phyloP scores from a whole-genome alignment of 768 basidiomycete species.

The Amanita inopinata region DNA sequence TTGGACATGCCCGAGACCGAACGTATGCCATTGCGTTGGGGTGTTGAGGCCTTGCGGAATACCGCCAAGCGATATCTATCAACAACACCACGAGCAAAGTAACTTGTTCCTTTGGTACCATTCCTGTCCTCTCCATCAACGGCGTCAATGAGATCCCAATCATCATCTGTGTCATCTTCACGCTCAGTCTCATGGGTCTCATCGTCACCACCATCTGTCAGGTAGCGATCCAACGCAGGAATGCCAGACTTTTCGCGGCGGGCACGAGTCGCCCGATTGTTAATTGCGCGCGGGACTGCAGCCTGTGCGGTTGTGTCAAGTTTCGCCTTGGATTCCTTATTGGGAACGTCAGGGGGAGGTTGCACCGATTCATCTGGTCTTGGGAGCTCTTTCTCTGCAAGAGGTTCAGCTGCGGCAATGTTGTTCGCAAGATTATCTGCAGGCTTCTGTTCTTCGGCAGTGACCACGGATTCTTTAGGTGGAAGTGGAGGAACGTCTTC shows the following conservation, averaged over 20 bases:
- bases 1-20: slow-evolving; percentile 52
- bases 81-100: slow-evolving; percentile 87
- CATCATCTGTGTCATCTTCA: slow-evolving; percentile 67
- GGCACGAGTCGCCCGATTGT: slow-evolving; percentile 20
- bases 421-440: slow-evolving; percentile 7
- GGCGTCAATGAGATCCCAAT: slow-evolving; percentile 86
- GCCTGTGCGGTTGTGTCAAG: slow-evolving; percentile 16
- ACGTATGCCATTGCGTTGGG: slow-evolving; percentile 36
- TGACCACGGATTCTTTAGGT: slow-evolving; percentile 6
- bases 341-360: slow-evolving; percentile 10
- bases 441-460: neutral
- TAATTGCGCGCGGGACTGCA: slow-evolving; percentile 14
- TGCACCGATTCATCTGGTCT: slow-evolving; percentile 1
- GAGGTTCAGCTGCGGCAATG: slow-evolving; percentile 1
- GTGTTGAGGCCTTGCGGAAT: slow-evolving; percentile 75
- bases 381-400: neutral
- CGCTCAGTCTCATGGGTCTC: slow-evolving; percentile 36
- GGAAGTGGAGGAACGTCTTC: slow-evolving; percentile 9
- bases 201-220: slow-evolving; percentile 45
- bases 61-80: slow-evolving; percentile 81
- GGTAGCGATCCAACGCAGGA: slow-evolving; percentile 65
- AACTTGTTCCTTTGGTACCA: slow-evolving; percentile 66
- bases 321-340: slow-evolving; percentile 19
- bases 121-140: slow-evolving; percentile 79
- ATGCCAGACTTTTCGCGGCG: slow-evolving; percentile 81